These are phyloP conservation scores for Neofusicoccum umdonicola DNA, from an alignment of 2,329 filamentous ascomycete genomes.

Conservation along the genomic window DNA sequence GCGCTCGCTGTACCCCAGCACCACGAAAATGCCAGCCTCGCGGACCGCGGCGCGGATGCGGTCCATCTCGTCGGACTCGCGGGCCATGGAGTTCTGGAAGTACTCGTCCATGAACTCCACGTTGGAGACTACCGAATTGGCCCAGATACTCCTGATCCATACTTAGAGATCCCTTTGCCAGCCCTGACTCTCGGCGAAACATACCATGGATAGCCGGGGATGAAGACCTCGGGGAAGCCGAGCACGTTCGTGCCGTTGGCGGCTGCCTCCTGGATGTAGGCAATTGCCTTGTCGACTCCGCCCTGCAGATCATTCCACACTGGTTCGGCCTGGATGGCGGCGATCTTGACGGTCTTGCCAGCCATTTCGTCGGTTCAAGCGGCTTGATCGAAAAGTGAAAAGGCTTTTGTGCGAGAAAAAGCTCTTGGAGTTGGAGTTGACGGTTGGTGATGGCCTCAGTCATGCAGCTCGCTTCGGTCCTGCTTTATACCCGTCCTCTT, in stretches of 20 bases:
- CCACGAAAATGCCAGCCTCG: constrained; percentile 34
- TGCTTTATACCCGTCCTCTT: neutral
- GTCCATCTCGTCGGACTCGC: constrained; percentile 44
- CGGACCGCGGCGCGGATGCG: constrained; percentile 38
- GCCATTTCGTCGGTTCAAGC: neutral
- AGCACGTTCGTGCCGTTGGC: constrained; percentile 54
- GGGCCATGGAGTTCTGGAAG: constrained; percentile 44
- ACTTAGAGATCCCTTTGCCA: neutral
- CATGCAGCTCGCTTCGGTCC: neutral
- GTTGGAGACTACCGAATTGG: constrained; percentile 40
- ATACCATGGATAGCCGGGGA: constrained; percentile 50
- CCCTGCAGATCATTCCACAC: constrained; percentile 59
- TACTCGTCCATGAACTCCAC: constrained; percentile 40
- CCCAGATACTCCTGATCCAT: neutral
- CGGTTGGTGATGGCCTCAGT: too few relatives aligned
- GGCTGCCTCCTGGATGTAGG: constrained; percentile 56
- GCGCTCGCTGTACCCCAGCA: constrained; percentile 42
- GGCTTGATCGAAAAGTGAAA: neutral
- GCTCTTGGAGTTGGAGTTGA: too few relatives aligned
- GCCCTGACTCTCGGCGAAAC: neutral
- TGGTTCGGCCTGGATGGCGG: constrained; percentile 60
- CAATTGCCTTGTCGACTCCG: constrained; percentile 56
- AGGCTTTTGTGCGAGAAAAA: neutral
- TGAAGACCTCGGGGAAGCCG: constrained; percentile 49
- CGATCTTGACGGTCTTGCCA: constrained; percentile 32